These are phyloP conservation scores for Hypoxylon sp. DNA, from an alignment of 2,329 filamentous ascomycete genomes.

Conservation along the genomic window DNA sequence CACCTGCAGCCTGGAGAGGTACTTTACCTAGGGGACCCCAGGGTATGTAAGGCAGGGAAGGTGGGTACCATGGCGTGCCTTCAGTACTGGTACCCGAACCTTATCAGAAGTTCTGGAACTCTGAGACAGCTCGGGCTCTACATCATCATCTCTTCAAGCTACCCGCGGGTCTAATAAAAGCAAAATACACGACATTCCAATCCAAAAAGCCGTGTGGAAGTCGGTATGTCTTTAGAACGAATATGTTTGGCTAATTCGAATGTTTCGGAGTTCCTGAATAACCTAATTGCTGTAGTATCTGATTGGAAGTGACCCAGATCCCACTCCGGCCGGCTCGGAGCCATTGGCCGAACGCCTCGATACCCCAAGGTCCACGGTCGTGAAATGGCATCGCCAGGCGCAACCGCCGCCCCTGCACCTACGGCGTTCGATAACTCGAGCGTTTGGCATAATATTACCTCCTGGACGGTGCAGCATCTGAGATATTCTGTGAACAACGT, in stretches of 20 bases:
- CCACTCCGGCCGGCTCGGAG: slow-evolving; percentile 32
- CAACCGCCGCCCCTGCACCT: slow-evolving; percentile 47
- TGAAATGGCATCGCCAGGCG: slow-evolving; percentile 51
- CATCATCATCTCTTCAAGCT: slow-evolving; percentile 18
- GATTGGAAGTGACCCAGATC: slow-evolving; percentile 35
- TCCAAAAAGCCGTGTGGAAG: slow-evolving; percentile 5
- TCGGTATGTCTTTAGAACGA: slow-evolving; percentile 18
- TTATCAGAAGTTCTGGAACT: slow-evolving; percentile 22
- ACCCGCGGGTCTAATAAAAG: slow-evolving; percentile 3
- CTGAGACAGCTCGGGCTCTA: slow-evolving; percentile 2
- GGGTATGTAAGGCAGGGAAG: slow-evolving; percentile 5
- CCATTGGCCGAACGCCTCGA: slow-evolving; percentile 24
- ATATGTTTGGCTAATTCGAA: slow-evolving; percentile 38
- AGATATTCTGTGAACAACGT: slow-evolving; percentile 67
- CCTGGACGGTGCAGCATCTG: slow-evolving; percentile 64
- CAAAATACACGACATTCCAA: slow-evolving; percentile 6
- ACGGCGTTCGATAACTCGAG: slow-evolving; percentile 58
- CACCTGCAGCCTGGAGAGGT: not conserved
- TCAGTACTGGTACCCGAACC: slow-evolving; percentile 11
- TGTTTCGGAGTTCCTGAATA: slow-evolving; percentile 29
- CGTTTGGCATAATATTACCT: slow-evolving; percentile 67
- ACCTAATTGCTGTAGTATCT: slow-evolving; percentile 29
- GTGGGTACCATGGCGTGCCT: slow-evolving; percentile 18
- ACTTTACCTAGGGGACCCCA: not conserved
- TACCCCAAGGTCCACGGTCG: slow-evolving; percentile 7